Percentiles rank a stretch among this genome's conserved stretches.
phyloP scores from a whole-genome alignment of 768 basidiomycete species.

The Rhodotorula graminis region DNA sequence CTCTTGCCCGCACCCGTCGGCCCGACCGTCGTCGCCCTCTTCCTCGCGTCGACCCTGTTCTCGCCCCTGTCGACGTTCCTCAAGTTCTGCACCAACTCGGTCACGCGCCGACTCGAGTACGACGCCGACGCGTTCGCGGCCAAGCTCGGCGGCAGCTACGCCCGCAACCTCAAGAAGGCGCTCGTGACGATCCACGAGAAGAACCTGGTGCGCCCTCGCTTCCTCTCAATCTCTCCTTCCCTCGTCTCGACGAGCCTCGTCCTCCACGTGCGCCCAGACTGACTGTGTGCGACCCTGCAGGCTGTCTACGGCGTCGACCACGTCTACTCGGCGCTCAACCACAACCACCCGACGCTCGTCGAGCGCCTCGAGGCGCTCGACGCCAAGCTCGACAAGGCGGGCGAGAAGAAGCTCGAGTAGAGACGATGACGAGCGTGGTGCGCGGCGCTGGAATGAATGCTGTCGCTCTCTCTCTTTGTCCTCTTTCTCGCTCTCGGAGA shows the following conservation, averaged over 20 bases:
- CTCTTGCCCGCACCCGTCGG: background rate
- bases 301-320: slow-evolving; percentile 35
- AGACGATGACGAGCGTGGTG: background rate
- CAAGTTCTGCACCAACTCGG: slow-evolving; percentile 67
- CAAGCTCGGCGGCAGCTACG: slow-evolving; percentile 53
- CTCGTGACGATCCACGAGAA: slow-evolving; percentile 81
- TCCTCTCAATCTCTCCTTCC: too few species aligned
- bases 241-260: too few species aligned
- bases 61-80: slow-evolving; percentile 73
- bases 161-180: slow-evolving; percentile 53
- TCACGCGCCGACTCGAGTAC: slow-evolving; percentile 84
- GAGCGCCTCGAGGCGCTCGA: slow-evolving; percentile 82
- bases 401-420: slow-evolving; percentile 19
- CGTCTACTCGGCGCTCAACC: slow-evolving; percentile 83
- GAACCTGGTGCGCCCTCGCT: slow-evolving; percentile 65
- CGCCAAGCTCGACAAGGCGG: slow-evolving; percentile 8
- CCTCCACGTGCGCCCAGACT: slow-evolving; percentile 28
- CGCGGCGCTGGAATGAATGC: background rate
- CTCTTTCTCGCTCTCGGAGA: too few species aligned
- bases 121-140: slow-evolving; percentile 84
- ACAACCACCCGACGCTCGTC: slow-evolving; percentile 89
- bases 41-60: slow-evolving; percentile 84
- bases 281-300: background rate
- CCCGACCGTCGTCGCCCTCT: slow-evolving; percentile 67
- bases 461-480: background rate